These are phyloP conservation scores for Tulasnella sp. DNA, from an alignment of 768 basidiomycete species.

Conservation along the genomic window DNA sequence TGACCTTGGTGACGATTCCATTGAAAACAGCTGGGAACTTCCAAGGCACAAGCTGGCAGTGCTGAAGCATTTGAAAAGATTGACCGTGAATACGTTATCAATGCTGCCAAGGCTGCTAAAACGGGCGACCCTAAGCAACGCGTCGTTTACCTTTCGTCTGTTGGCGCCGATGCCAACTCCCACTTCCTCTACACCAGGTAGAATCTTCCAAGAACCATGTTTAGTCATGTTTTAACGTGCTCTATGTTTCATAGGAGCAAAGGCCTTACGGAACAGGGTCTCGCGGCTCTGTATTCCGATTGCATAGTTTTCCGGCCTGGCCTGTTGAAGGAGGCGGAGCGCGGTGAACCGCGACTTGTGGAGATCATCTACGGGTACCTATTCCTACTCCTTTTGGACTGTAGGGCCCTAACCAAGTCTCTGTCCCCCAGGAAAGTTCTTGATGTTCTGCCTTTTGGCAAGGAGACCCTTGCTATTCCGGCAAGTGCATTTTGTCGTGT, in stretches of 20 bases:
- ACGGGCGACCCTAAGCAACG: conserved; percentile 55
- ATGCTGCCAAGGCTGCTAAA: conserved; percentile 68
- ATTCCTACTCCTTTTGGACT: background rate
- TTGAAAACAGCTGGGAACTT: conserved; percentile 58
- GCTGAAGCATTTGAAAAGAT: conserved; percentile 73
- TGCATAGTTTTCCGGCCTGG: conserved; percentile 72
- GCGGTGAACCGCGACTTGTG: conserved; percentile 47
- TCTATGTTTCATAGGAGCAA: conserved; percentile 57
- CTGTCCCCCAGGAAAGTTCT: conserved; percentile 46
- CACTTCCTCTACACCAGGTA: conserved; percentile 58
- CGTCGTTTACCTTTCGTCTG: conserved; percentile 63
- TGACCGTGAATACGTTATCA: conserved; percentile 74
- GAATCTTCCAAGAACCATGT: background rate
- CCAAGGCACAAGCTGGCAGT: conserved; percentile 61
- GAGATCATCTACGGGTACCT: conserved; percentile 55
- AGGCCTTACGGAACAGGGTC: conserved; percentile 69
- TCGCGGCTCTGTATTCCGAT: conserved; percentile 68
- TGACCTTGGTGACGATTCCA: background rate
- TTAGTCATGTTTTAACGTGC: background rate
- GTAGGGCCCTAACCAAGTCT: background rate
- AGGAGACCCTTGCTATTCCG: conserved; percentile 51
- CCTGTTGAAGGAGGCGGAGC: conserved; percentile 54
- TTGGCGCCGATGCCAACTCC: conserved; percentile 55
- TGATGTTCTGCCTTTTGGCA: conserved; percentile 47
- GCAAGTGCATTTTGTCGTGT: conserved; percentile 42